A percentile compares a stretch with the other conserved stretches of the same genome.
Conservation (phyloP, 2,329 filamentous ascomycete genomes). For the Drechmeria coniospora region DNA sequence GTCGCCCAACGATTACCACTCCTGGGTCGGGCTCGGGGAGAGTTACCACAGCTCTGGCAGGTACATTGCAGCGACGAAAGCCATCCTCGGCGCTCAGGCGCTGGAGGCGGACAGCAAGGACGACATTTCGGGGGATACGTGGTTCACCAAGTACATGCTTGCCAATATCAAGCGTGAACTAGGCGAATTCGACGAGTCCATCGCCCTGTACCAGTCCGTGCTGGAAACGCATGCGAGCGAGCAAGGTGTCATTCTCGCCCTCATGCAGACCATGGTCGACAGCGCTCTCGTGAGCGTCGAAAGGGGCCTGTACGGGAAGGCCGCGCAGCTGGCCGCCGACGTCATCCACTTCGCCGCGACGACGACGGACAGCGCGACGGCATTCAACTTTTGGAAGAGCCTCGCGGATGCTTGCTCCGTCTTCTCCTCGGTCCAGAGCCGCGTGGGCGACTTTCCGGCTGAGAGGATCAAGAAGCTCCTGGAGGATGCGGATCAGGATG, state of each 20-base stretch:
- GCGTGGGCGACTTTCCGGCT: conserved; percentile 45
- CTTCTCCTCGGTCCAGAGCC: conserved; percentile 64
- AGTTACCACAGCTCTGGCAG: conserved; percentile 90
- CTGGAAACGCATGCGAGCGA: conserved; percentile 53
- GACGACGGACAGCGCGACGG: conserved; percentile 43
- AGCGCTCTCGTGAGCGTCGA: conserved; percentile 63
- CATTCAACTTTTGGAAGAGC: conserved; percentile 93
- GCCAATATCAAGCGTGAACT: conserved; percentile 88
- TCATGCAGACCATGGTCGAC: conserved; percentile 80
- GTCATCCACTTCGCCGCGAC: conserved; percentile 52
- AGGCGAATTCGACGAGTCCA: conserved; percentile 75
- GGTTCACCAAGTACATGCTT: conserved; percentile 96
- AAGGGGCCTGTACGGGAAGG: conserved; percentile 74
- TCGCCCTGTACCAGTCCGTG: conserved; percentile 60
- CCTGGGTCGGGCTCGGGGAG: conserved; percentile 92
- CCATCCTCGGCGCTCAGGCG: conserved; percentile 70
- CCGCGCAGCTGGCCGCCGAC: conserved; percentile 52
- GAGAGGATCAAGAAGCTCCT: conserved; percentile 44
- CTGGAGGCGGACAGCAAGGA: conserved; percentile 46
- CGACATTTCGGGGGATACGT: conserved; percentile 49
- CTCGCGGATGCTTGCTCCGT: conserved; percentile 77
- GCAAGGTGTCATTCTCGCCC: conserved; percentile 72
- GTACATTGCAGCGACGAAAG: conserved; percentile 85
- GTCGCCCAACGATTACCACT: conserved; percentile 77
- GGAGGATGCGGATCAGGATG: conserved; percentile 30